Evolutionary conservation across 2,329 filamentous ascomycete genomes (phyloP).

Genomic region (Paraconiothyrium brasiliense): DNA sequence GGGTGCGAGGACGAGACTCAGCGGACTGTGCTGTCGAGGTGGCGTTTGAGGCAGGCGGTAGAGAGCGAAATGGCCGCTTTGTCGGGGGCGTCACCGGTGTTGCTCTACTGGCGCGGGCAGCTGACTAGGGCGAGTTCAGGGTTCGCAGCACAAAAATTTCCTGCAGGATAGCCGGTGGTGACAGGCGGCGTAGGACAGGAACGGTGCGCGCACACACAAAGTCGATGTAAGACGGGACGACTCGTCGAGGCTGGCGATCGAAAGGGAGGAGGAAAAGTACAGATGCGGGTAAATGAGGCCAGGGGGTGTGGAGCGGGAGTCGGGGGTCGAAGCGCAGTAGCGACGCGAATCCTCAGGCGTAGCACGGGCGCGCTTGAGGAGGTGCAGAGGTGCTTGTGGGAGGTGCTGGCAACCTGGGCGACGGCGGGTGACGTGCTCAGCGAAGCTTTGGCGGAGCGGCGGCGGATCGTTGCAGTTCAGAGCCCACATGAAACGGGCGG

Average conservation of each 20-base stretch:
- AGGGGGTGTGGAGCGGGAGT: constrained; percentile 45
- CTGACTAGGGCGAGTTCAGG: constrained; percentile 36
- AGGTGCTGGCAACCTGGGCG: constrained; percentile 20
- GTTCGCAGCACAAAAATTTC: constrained; percentile 27
- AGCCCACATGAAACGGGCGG: constrained; percentile 44
- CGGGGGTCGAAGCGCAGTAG: constrained; percentile 22
- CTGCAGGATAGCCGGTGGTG: constrained; percentile 29
- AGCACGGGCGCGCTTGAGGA: constrained; percentile 21
- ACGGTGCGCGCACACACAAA: constrained; percentile 35
- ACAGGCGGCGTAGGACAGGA: constrained; percentile 37
- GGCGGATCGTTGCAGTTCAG: constrained; percentile 25
- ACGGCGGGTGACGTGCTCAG: constrained; percentile 24
- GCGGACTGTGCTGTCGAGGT: constrained; percentile 24
- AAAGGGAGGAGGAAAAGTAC: constrained; percentile 35
- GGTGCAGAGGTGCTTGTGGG: background rate
- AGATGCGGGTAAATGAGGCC: constrained; percentile 39
- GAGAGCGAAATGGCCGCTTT: constrained; percentile 23
- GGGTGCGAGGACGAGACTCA: constrained; percentile 31
- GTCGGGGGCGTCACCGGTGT: constrained; percentile 25
- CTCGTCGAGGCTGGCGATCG: constrained; percentile 13
- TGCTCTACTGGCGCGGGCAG: constrained; percentile 29
- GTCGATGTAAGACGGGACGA: constrained; percentile 18
- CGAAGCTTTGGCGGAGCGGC: background rate
- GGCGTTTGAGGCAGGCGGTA: constrained; percentile 13
- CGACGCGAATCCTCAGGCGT: constrained; percentile 25